Percentiles rank a stretch among this genome's conserved stretches.
Evolutionary conservation across 768 basidiomycete genomes (phyloP).

Genomic region (Lyophyllum atratum): DNA sequence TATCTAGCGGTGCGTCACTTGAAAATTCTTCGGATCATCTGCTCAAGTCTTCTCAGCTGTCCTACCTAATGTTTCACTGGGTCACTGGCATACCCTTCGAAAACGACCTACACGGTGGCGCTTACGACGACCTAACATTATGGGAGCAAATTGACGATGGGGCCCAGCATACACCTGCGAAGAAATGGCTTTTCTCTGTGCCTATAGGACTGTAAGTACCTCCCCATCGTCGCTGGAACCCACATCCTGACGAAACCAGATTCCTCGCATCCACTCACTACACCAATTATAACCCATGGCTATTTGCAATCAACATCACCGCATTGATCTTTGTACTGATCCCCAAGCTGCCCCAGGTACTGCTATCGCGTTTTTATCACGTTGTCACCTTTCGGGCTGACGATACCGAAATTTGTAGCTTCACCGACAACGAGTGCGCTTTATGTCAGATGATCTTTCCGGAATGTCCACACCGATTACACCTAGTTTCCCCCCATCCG

Average conservation of each 20-base stretch:
- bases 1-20: slow-evolving; percentile 79
- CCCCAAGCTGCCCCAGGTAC: slow-evolving; percentile 93
- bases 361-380: slow-evolving; percentile 19
- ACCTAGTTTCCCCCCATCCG: slow-evolving; percentile 57
- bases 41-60: slow-evolving; percentile 53
- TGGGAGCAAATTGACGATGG: slow-evolving; percentile 99
- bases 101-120: slow-evolving; percentile 83
- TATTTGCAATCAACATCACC: slow-evolving; percentile 89
- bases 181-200: slow-evolving; percentile 92
- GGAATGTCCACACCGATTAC: slow-evolving; percentile 69
- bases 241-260: slow-evolving; percentile 40
- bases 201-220: slow-evolving; percentile 83
- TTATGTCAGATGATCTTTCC: slow-evolving; percentile 66
- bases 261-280: slow-evolving; percentile 98
- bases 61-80: slow-evolving; percentile 98
- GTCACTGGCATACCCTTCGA: slow-evolving; percentile 97
- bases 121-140: slow-evolving; percentile 95
- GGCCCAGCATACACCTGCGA: slow-evolving; percentile 97
- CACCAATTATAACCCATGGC: slow-evolving; percentile 92
- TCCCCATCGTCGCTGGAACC: neutral
- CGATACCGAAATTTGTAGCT: slow-evolving; percentile 45
- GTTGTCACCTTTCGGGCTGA: slow-evolving; percentile 15
- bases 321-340: slow-evolving; percentile 81
- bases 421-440: slow-evolving; percentile 81
- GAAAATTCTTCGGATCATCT: neutral